Conservation (phyloP, 306 rosid genomes). For the Pyrus communis region DNA sequence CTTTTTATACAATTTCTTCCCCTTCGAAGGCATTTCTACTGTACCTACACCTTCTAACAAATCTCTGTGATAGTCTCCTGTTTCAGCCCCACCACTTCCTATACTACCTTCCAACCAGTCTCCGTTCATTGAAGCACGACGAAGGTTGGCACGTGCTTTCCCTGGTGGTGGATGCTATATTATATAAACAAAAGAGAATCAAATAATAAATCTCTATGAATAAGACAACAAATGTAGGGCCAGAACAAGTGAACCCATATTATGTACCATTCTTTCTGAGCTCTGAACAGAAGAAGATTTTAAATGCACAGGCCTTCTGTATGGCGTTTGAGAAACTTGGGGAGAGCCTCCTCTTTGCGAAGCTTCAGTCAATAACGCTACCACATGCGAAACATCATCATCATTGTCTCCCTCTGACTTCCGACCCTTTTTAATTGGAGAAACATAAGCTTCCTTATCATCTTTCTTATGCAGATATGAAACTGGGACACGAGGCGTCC, state of each 20-base stretch:
- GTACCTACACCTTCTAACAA: slow-evolving; percentile 51
- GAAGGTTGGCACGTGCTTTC: slow-evolving; percentile 35
- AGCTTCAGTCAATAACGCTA: slow-evolving; percentile 60
- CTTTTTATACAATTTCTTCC: slow-evolving; percentile 45
- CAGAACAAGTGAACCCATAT: not conserved
- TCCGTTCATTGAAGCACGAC: slow-evolving; percentile 35
- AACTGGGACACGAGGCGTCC: slow-evolving; percentile 75
- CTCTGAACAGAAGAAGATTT: slow-evolving; percentile 39
- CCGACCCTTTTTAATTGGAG: slow-evolving; percentile 34
- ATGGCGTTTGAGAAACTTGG: slow-evolving; percentile 37
- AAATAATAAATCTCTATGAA: not conserved
- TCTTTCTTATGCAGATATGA: slow-evolving; percentile 39
- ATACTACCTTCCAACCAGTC: slow-evolving; percentile 59
- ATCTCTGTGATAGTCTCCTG: slow-evolving; percentile 58
- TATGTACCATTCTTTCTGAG: slow-evolving; percentile 43
- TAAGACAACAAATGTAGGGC: slow-evolving; percentile 9
- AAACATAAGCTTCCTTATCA: slow-evolving; percentile 29
- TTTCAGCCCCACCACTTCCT: slow-evolving; percentile 66
- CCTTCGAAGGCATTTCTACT: slow-evolving; percentile 40
- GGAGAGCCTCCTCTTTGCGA: slow-evolving; percentile 64
- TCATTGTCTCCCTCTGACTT: slow-evolving; percentile 45
- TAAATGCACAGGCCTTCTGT: slow-evolving; percentile 30
- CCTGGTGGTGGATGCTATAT: slow-evolving; percentile 37
- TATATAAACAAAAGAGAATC: slow-evolving; percentile 16
- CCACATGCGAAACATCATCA: slow-evolving; percentile 50